Base-by-base conservation (phyloP, 768 basidiomycete genomes). In the Russula sp. region DNA sequence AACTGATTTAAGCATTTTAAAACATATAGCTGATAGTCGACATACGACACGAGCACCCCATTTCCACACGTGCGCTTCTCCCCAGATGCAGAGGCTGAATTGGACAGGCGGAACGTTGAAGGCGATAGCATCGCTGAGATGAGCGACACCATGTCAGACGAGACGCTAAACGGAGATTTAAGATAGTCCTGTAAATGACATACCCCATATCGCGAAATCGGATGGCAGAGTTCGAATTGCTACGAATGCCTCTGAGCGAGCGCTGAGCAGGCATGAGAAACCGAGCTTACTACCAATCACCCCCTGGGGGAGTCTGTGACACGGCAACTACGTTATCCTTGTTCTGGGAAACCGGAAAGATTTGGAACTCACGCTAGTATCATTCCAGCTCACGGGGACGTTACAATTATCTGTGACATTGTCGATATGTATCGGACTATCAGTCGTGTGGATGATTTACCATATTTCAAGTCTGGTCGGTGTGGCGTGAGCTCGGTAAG, bases 131-230 rank as follows among this genome's bases (percentile, higher is more conserved):
- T 75, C 78, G 16, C 81, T 82, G 57, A 2, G 54, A 20, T 36
- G 26, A n/a, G 40, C 18, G 38, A 28, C n/a, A 56, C 36, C 30
- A 30, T 7, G 34, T 61, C 9, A 50, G 58, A 54, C 10, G 24
- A 30, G 14, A 53, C 22, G 32, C 14, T n/a, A 20, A 13, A 50
- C 22, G 32, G 16, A 6, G 13, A 44, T 18, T 38, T 22, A 24
- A 18, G 52, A 32, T 40, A 9, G 51, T 10, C 16, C 48, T 22
- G 28, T 22, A 40, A 26, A 50, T 5, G 5, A 71, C 81, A 63
- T 64, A 82, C 80, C 78, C 79, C 83, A 85, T 83, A 61, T 77
- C 77, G 26, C 83, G 79, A 71, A 82, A 85, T 24, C 83, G 78
- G 62, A 83, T 78, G 24, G 80, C 82, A n/a, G 81, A 80, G 61